phyloP scores from a whole-genome alignment of 257 asterid species.

The Solanum bulbocastanum region DNA sequence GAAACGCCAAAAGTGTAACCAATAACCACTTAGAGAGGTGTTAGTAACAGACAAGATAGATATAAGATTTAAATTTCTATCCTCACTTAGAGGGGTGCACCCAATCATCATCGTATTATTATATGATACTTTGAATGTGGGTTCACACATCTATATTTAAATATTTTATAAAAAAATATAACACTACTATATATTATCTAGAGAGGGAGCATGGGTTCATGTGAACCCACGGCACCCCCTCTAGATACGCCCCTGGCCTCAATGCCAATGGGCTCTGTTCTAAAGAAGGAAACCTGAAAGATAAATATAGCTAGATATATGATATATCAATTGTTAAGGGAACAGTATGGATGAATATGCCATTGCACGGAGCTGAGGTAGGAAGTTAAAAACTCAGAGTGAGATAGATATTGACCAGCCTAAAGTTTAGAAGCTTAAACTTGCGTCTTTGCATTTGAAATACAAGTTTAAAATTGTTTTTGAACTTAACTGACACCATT shows the following conservation, averaged over 20 bases:
- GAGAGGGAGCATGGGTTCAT: too few relatives aligned
- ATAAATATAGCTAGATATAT: neutral
- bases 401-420: neutral
- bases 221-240: too few relatives aligned
- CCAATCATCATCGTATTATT: too few relatives aligned
- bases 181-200: too few relatives aligned
- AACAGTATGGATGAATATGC: neutral
- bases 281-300: neutral
- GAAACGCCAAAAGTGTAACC: too few relatives aligned
- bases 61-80: too few relatives aligned
- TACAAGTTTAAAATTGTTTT: neutral
- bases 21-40: too few relatives aligned
- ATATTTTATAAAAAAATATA: too few relatives aligned
- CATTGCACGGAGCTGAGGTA: neutral
- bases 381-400: neutral
- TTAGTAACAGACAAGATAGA: too few relatives aligned
- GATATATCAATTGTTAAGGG: neutral
- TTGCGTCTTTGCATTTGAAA: neutral
- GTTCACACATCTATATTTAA: too few relatives aligned
- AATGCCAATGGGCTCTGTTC: neutral
- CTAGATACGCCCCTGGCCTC: neutral
- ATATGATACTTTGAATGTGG: too few relatives aligned
- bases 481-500: neutral
- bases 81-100: too few relatives aligned
- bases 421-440: neutral